Evolutionary conservation across 306 rosid genomes (phyloP).

Genomic region (Purshia tridentata): DNA sequence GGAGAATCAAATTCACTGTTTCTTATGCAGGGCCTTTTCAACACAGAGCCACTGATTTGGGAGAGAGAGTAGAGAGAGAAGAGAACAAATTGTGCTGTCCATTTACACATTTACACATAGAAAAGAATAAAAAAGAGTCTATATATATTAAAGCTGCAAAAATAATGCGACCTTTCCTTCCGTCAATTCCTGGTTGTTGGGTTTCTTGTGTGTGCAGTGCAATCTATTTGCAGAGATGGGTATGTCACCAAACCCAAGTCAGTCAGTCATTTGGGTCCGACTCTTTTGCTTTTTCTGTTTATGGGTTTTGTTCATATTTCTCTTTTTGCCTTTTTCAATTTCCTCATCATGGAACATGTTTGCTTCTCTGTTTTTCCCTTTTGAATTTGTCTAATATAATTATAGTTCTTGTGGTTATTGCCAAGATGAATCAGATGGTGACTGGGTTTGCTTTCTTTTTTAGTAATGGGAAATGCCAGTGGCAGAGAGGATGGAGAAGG

Average conservation of each 20-base stretch:
- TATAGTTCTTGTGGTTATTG: background rate
- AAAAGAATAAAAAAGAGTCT: background rate
- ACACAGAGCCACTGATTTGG: constrained; percentile 14
- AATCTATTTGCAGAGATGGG: constrained; percentile 46
- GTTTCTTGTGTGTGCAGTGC: constrained; percentile 45
- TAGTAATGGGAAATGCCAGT: constrained; percentile 40
- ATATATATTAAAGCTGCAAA: constrained; percentile 20
- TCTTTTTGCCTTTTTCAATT: constrained; percentile 20
- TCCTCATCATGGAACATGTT: constrained; percentile 5
- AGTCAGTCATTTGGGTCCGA: constrained; percentile 20
- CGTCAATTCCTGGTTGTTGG: constrained; percentile 43
- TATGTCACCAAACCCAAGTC: constrained; percentile 29
- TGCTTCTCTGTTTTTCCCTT: constrained; percentile 13
- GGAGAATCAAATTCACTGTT: constrained; percentile 66
- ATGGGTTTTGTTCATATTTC: constrained; percentile 32
- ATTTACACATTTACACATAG: constrained; percentile 9
- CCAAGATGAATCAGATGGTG: constrained; percentile 5
- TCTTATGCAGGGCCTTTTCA: constrained; percentile 39
- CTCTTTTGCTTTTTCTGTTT: constrained; percentile 23
- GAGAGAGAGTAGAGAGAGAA: constrained; percentile 8
- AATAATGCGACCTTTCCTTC: constrained; percentile 50
- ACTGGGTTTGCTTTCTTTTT: constrained; percentile 21
- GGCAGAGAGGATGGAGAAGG: constrained; percentile 38
- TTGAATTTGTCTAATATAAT: background rate
- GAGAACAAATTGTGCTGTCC: constrained; percentile 34